Evolutionary conservation across 768 basidiomycete species (phyloP), one percentile per base, ranked within the genome.

Genomic region (Naganishia vishniacii): DNA sequence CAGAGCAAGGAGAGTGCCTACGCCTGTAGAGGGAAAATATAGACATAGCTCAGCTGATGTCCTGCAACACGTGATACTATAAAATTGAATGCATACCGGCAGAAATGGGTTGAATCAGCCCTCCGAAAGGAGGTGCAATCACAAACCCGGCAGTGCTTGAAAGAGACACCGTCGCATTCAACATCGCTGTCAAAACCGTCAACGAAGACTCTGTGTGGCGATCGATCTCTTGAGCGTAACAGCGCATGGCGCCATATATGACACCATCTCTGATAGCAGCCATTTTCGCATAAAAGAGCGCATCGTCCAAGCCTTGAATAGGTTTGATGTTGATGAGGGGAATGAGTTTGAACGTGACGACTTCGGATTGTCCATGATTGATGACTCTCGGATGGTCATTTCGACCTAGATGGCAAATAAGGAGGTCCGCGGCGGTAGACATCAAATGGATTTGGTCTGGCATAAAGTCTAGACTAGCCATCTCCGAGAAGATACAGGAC

Each of bases 381-480:
- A 56, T 56, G n/a, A 56, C 34, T 40, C 53, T 41, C 37, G 32
- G 34, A 26, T 56, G 53, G 40, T 56, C 53, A 34, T 56, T n/a
- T 56, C 53, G 53, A 40, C 53, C 53, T 4, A 56, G 53, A 26
- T 56, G 53, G 37, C 53, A 56, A 23, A 56, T 26, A 13, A 56
- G 32, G 23, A 56, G 53, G 26, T 56, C 53, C n/a, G 53, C 20
- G 20, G 53, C 53, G n/a, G 37, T 41, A 2, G 37, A 41, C 28
- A 56, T 56, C 37, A 56, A 34, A 23, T 56, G 53, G 12, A 56
- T 25, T 23, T 56, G 37, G 40, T 56, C 53, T 8, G 53, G 53
- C 53, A 56, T 41, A 26, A 56, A 56, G 53, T 56, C 53, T 34
- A 40, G 23, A 40, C 53, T 56, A 23, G 53, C 53, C 53, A 56